A percentile compares a stretch with the other conserved stretches of the same genome.
phyloP scores from a whole-genome alignment of 2,329 filamentous ascomycete genomes.

The Trichoderma pleuroti region DNA sequence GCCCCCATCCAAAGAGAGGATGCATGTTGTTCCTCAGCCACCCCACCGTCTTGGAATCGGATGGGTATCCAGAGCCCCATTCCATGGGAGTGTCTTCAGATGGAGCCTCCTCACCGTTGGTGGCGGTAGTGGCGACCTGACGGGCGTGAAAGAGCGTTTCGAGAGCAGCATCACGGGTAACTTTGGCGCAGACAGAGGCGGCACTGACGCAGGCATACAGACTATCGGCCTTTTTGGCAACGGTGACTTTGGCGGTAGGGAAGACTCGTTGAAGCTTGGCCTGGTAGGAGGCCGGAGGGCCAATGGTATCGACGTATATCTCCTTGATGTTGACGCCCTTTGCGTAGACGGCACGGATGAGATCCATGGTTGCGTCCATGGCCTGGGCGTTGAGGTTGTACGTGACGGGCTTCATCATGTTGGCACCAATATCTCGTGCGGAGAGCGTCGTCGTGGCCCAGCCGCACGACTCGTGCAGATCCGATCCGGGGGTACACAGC shows the following conservation, averaged over 20 bases:
- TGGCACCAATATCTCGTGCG: conserved; percentile 74
- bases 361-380: conserved; percentile 80
- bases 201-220: conserved; percentile 91
- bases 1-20: conserved; percentile 90
- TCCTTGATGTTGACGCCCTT: conserved; percentile 78
- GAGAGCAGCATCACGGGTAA: conserved; percentile 85
- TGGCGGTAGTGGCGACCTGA: conserved; percentile 27
- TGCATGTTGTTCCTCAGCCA: conserved; percentile 90
- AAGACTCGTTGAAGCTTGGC: conserved; percentile 79
- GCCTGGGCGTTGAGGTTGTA: conserved; percentile 98
- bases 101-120: conserved; percentile 30
- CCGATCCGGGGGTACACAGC: conserved; percentile 62
- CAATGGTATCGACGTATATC: conserved; percentile 94
- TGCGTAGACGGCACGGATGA: conserved; percentile 75
- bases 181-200: conserved; percentile 92
- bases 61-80: conserved; percentile 95
- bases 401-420: conserved; percentile 65
- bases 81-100: conserved; percentile 42
- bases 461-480: conserved; percentile 59
- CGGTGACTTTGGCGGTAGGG: conserved; percentile 69
- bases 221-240: conserved; percentile 88
- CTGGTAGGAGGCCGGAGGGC: conserved; percentile 78
- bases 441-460: conserved; percentile 82
- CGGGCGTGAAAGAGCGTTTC: conserved; percentile 67
- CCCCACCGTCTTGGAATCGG: conserved; percentile 71